phyloP scores from a whole-genome alignment of 371 early-diverging fungal genomes.

The Mucor saturninus region DNA sequence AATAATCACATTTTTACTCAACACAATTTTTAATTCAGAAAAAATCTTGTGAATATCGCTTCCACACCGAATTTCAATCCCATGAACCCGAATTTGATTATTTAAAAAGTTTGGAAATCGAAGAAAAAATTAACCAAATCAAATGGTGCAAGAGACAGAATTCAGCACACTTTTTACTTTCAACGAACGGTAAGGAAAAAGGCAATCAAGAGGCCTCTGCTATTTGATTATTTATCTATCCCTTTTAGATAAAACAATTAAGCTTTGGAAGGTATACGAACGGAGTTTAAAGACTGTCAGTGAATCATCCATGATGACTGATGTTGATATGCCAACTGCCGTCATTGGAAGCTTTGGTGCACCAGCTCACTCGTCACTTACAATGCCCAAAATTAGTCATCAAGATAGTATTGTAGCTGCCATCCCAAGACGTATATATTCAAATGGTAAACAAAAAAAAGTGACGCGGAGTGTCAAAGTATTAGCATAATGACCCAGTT shows the following conservation, averaged over 20 bases:
- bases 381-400: slow-evolving; percentile 76
- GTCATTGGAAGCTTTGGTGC: slow-evolving; percentile 11
- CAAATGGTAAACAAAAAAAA: slow-evolving; percentile 57
- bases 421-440: slow-evolving; percentile 81
- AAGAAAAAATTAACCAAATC: slow-evolving; percentile 96
- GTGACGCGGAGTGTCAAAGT: background rate
- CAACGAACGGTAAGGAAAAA: slow-evolving; percentile 77
- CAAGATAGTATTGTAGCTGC: slow-evolving; percentile 89
- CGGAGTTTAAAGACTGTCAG: slow-evolving; percentile 81
- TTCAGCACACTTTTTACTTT: slow-evolving; percentile 87
- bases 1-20: no score
- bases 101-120: slow-evolving; percentile 93
- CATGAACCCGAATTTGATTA: slow-evolving; percentile 97
- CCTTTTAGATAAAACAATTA: slow-evolving; percentile 85
- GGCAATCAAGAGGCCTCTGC: no score
- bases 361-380: slow-evolving; percentile 35
- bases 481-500: background rate
- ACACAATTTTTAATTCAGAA: slow-evolving; percentile 61
- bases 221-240: no score
- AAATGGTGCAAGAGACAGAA: slow-evolving; percentile 86
- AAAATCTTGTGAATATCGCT: slow-evolving; percentile 91
- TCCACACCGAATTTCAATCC: slow-evolving; percentile 93
- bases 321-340: slow-evolving; percentile 30
- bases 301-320: slow-evolving; percentile 75
- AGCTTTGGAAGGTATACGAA: slow-evolving; percentile 93